Evolutionary conservation across 2,329 filamentous ascomycete genomes (phyloP).

Genomic region (Akanthomyces lecanii): DNA sequence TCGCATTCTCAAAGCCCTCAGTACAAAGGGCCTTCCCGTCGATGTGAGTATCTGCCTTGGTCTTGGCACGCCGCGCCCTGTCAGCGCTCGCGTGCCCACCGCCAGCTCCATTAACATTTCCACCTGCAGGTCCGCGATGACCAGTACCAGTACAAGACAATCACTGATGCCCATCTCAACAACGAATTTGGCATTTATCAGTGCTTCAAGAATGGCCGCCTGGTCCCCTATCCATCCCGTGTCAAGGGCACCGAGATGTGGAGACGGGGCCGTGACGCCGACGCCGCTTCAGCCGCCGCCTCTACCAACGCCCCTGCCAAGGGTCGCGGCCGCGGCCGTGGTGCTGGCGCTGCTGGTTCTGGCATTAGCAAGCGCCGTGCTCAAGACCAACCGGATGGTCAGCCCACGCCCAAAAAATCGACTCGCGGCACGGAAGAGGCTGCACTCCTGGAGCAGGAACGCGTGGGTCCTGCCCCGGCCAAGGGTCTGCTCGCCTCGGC

Average conservation of each 20-base stretch:
- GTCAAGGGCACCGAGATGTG: conserved; percentile 42
- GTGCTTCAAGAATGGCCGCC: conserved; percentile 36
- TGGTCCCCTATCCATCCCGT: conserved; percentile 43
- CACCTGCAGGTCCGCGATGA: conserved; percentile 37
- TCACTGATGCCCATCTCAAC: conserved; percentile 41
- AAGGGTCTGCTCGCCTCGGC: conserved; percentile 39
- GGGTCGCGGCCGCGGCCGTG: conserved; percentile 31
- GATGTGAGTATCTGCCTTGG: conserved; percentile 41
- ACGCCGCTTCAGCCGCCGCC: conserved; percentile 33
- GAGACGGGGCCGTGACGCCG: conserved; percentile 34
- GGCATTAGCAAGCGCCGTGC: conserved; percentile 46
- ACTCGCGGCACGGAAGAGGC: conserved; percentile 33
- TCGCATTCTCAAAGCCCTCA: conserved; percentile 42
- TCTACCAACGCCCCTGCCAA: conserved; percentile 26
- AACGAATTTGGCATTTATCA: conserved; percentile 41
- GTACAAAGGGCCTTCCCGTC: conserved; percentile 41
- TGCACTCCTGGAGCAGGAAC: conserved; percentile 24
- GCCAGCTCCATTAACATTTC: conserved; percentile 18
- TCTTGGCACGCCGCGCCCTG: conserved; percentile 16
- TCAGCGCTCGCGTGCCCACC: conserved; percentile 17
- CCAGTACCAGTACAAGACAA: conserved; percentile 42
- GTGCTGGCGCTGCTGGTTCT: conserved; percentile 16
- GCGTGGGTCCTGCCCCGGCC: conserved; percentile 31
- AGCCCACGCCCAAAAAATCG: conserved; percentile 46
- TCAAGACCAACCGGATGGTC: conserved; percentile 45